Evolutionary conservation across 441 rosid genomes (phyloP).

Genomic region (Brassica hybrid): DNA sequence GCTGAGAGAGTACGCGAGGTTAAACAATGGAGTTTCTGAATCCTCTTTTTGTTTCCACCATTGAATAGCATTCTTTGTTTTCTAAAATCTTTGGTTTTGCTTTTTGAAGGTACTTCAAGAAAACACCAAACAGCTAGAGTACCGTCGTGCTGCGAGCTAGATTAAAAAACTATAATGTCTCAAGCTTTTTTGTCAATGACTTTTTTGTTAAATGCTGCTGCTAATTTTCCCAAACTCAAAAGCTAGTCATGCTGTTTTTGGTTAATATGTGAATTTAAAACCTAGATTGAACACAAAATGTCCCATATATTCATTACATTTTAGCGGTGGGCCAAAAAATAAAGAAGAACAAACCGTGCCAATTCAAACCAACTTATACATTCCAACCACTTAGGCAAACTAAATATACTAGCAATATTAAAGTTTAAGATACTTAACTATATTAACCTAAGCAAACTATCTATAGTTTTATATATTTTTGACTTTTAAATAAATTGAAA

Average conservation of each 20-base stretch:
- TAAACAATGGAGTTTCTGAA: slow-evolving; percentile 11
- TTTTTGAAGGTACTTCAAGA: slow-evolving; percentile 64
- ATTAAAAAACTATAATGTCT: neutral
- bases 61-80: slow-evolving; percentile 14
- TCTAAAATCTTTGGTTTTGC: slow-evolving; percentile 19
- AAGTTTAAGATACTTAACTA: no score
- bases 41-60: neutral
- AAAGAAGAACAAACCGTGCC: no score
- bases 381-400: no score
- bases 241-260: neutral
- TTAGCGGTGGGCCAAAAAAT: no score
- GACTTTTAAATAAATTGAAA: no score
- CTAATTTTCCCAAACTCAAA: neutral
- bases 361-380: no score
- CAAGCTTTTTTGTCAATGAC: neutral
- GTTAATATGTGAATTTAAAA: no score
- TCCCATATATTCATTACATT: no score
- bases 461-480: no score
- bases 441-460: no score
- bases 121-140: slow-evolving; percentile 82
- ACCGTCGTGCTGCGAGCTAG: slow-evolving; percentile 53
- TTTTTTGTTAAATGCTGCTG: neutral
- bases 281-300: no score
- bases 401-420: no score
- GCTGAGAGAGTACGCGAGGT: slow-evolving; percentile 80